Conservation (phyloP, 2,329 filamentous ascomycete genomes). For the Fusarium acutatum region DNA sequence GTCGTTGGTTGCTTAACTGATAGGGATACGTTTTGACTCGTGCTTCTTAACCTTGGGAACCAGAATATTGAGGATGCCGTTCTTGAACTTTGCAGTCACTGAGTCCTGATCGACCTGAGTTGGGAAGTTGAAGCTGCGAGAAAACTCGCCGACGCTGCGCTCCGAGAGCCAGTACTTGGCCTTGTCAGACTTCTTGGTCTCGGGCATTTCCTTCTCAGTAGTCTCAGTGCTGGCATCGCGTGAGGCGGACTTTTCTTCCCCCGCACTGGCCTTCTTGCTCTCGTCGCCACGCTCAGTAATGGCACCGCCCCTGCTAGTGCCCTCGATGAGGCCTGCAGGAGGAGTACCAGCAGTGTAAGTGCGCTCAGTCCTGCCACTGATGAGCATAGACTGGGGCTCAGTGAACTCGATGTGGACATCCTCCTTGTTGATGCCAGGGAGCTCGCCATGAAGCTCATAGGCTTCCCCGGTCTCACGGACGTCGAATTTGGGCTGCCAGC, state of each 20-base stretch:
- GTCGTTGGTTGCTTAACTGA: too few species aligned
- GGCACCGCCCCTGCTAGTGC: conserved; percentile 45
- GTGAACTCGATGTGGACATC: conserved; percentile 81
- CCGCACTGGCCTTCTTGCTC: conserved; percentile 66
- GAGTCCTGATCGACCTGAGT: conserved; percentile 67
- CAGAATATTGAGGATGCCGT: conserved; percentile 70
- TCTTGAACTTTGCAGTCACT: conserved; percentile 69
- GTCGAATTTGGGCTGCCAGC: conserved; percentile 81
- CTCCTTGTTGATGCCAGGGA: conserved; percentile 78
- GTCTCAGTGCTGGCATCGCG: conserved; percentile 44
- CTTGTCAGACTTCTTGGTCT: conserved; percentile 42
- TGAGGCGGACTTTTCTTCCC: conserved; percentile 53
- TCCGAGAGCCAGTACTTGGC: conserved; percentile 77
- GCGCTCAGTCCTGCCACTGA: conserved; percentile 75
- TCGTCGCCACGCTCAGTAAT: conserved; percentile 52
- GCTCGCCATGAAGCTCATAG: conserved; percentile 83
- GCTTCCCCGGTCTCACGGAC: conserved; percentile 72
- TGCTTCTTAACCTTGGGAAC: conserved; percentile 75
- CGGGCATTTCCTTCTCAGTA: conserved; percentile 44
- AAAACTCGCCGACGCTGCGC: conserved; percentile 72
- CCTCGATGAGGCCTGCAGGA: conserved; percentile 58
- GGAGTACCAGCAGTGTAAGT: conserved; percentile 64
- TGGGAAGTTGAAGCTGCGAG: conserved; percentile 74
- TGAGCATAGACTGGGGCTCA: conserved; percentile 75
- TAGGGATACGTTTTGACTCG: conserved; percentile 60